Percentiles rank a stretch among this genome's conserved stretches.
Conservation (phyloP, 208 protist species). For the Perkinsela sp. region DNA sequence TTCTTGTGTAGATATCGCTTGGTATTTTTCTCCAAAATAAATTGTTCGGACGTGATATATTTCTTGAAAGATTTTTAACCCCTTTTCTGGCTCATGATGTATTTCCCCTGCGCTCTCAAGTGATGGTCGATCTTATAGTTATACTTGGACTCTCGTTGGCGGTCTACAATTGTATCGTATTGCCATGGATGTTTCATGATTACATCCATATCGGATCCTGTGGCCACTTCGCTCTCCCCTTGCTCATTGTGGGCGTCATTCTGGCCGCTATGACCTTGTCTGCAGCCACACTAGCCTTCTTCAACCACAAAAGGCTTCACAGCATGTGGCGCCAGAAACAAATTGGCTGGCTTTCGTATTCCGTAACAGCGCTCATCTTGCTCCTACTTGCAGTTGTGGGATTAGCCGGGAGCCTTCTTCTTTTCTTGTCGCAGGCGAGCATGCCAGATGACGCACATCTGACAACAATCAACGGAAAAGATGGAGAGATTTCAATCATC, state of each 20-base stretch:
- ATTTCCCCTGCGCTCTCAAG: too few species aligned
- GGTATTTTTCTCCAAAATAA: too few species aligned
- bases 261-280: not conserved
- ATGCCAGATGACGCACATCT: slow-evolving; percentile 10
- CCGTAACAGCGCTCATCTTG: not conserved
- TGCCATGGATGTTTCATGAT: not conserved
- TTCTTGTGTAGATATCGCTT: too few species aligned
- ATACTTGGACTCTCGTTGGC: too few species aligned
- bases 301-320: not conserved
- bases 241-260: too few species aligned
- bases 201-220: not conserved
- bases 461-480: slow-evolving; percentile 11
- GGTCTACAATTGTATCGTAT: too few species aligned
- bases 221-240: not conserved
- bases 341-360: not conserved
- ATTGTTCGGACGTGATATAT: too few species aligned
- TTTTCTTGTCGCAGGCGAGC: not conserved
- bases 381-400: not conserved
- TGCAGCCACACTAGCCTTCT: not conserved
- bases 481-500: slow-evolving; percentile 11
- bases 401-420: not conserved
- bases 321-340: not conserved
- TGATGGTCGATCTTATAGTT: too few species aligned
- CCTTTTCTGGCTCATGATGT: too few species aligned
- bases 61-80: too few species aligned